Evolutionary conservation across 805 yeast species (phyloP), one percentile per base, ranked within the genome.

Genomic region (Teunomyces gatunensis): DNA sequence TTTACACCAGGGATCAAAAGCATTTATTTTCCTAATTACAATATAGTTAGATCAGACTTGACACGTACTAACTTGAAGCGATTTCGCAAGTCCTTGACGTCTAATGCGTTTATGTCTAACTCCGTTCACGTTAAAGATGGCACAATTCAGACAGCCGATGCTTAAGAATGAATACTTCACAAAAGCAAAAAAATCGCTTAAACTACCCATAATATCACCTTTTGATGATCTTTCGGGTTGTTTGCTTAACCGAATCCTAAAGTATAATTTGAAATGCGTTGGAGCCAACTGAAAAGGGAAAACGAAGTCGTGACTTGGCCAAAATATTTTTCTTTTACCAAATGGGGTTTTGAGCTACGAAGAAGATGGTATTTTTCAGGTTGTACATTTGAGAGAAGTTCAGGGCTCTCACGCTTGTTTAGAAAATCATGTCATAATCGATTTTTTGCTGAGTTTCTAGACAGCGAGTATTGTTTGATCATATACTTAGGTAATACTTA

Each of bases 21-120:
- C 17, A 15, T 42, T 12, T 33, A 33, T 21, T 42, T 42, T 21
- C 45, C 45, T 28, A 42, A 42, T 23, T 42, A 33, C 33, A 34
- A 12, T 18, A 17, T 35, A 1, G 30, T 23, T 11, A 23, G 15
- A 6, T 18, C 25, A 10, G 27, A 33, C 13, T 21, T 28, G 12
- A 25, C 34, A 9, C 20, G 28, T 5, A 25, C 15, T 9, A 33
- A 12, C 23, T 42, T 42, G 25, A 33, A 42, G 23, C 12, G 17
- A 20, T 42, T 23, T 35, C 29, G 34, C 6, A 32, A 25, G 40
- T 42, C 45, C 11, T 40, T 40, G 25, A 5, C 12, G 13, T 4
- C 13, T 10, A 11, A 40, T 9, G 33, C 34, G 6, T 32, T 32
- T 21, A 21, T 12, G 2, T 23, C 29, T 23, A 15, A 17, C 9